phyloP scores from a whole-genome alignment of 2,329 filamentous ascomycete genomes.

The Apiospora aurea region DNA sequence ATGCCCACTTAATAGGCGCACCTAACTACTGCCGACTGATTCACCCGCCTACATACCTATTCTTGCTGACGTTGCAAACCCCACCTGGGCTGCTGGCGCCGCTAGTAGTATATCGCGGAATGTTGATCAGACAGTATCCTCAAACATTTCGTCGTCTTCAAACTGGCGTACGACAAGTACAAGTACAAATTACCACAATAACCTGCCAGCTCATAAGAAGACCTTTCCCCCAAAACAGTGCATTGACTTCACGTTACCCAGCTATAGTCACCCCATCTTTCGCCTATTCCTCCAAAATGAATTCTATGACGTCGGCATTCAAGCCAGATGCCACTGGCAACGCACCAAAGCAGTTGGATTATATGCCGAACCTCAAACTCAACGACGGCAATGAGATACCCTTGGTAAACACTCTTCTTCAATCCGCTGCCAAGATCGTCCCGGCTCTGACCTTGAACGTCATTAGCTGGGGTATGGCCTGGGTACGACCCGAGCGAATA shows the following conservation, averaged over 20 bases:
- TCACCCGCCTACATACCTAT: neutral
- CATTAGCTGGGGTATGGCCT: constrained; percentile 73
- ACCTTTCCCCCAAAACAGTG: neutral
- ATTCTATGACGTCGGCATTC: constrained; percentile 50
- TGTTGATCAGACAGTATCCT: neutral
- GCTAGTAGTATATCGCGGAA: constrained; percentile 7
- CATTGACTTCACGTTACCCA: neutral
- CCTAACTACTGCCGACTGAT: neutral
- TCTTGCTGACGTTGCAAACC: constrained; percentile 1
- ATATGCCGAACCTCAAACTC: constrained; percentile 68
- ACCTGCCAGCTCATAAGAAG: neutral
- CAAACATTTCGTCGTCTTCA: neutral
- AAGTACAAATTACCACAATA: neutral
- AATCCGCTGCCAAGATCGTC: neutral
- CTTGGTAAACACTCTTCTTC: constrained; percentile 54
- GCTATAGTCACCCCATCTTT: neutral
- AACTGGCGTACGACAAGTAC: neutral
- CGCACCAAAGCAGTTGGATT: constrained; percentile 48
- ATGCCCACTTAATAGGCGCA: constrained; percentile 1
- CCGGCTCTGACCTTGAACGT: constrained; percentile 7
- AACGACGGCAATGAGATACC: constrained; percentile 79
- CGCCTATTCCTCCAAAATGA: constrained; percentile 42
- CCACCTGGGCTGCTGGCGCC: neutral
- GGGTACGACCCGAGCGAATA: constrained; percentile 71
- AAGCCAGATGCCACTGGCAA: constrained; percentile 48